Evolutionary conservation across 2,329 filamentous ascomycete genomes (phyloP), one percentile per base, ranked within the genome.

Genomic region (Colletotrichum costaricense): DNA sequence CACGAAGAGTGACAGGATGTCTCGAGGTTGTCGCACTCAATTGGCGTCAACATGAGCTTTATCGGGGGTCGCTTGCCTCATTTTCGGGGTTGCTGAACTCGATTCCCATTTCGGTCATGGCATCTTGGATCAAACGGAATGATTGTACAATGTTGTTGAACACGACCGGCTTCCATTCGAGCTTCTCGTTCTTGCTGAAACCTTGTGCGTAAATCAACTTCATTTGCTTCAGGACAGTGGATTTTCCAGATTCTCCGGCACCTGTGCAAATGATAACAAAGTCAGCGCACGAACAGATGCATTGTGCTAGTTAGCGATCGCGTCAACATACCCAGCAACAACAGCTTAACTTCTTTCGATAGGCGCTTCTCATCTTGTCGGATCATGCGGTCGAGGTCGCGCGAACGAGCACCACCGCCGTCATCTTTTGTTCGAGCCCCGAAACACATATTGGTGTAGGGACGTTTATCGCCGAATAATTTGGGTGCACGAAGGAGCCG

Each of bases 191-290:
- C 79, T 94, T 93, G 80, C 92, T 94, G 86, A 98, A 98, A 63
- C 97, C 96, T 82, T 95, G 92, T 16, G 95, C 92, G 82, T 98
- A 97, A 78, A 99, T 98, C 83, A 99, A 92, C 83, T 96, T 96
- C 97, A 99, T 98, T 88, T 98, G 96, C 87, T 98, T 98, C 76
- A 98, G 90, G 73, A 98, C 95, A 1, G 96, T 98, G 9, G 96
- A 98, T 85, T 98, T 98, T 76, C 96, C 84, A 58, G 84, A 97
- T 85, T 98, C 96, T 81, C 96, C 96, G 79, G 96, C 96, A 83
- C 96, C 95, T 98, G 78, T 76, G 76, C 52, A 46, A 63, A n/a
- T 24, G 26, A 46, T 33, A 49, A 19, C 30, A 52, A 55, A 67
- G 64, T 56, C 63, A 74, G 62, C 56, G 58, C 38, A 63, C 26